phyloP scores from a whole-genome alignment of 768 basidiomycete genomes.

The Lenzites betulinus region DNA sequence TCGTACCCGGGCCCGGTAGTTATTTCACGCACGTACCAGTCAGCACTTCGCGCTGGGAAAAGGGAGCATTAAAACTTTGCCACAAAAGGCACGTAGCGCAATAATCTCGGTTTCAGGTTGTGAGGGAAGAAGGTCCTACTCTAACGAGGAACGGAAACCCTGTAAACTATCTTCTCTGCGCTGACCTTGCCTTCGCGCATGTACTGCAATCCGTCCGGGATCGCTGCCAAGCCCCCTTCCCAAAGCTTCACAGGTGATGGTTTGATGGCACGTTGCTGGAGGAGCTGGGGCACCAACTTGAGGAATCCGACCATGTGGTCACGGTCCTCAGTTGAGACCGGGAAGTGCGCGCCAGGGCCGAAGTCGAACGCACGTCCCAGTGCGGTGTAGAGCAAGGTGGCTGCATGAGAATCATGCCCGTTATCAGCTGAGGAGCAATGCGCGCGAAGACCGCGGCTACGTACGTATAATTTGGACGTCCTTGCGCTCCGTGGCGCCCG shows the following conservation, averaged over 20 bases:
- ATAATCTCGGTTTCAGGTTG: too few species aligned
- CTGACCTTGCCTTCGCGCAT: conserved; percentile 32
- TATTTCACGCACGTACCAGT: too few species aligned
- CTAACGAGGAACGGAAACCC: neutral
- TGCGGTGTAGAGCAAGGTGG: conserved; percentile 14
- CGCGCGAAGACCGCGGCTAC: neutral
- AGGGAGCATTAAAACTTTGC: too few species aligned
- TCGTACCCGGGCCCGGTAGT: too few species aligned
- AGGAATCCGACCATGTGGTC: conserved; percentile 22
- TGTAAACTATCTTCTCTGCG: conserved; percentile 28
- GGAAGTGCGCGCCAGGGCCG: conserved; percentile 2
- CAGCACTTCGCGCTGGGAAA: too few species aligned
- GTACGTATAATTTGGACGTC: conserved; percentile 22
- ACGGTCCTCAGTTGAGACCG: conserved; percentile 14
- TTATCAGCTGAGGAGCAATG: neutral
- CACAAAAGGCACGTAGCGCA: too few species aligned
- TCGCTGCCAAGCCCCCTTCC: conserved; percentile 22
- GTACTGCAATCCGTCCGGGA: conserved; percentile 24
- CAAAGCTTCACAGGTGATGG: conserved; percentile 24
- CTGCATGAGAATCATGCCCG: neutral
- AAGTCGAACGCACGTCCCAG: conserved; percentile 13
- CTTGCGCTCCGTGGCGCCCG: conserved; percentile 14
- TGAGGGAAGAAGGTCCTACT: too few species aligned
- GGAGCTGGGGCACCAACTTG: conserved; percentile 17
- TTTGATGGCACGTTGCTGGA: conserved; percentile 26